Evolutionary conservation across 163 green algal species (phyloP).

Genomic region (Chlorella variabilis): DNA sequence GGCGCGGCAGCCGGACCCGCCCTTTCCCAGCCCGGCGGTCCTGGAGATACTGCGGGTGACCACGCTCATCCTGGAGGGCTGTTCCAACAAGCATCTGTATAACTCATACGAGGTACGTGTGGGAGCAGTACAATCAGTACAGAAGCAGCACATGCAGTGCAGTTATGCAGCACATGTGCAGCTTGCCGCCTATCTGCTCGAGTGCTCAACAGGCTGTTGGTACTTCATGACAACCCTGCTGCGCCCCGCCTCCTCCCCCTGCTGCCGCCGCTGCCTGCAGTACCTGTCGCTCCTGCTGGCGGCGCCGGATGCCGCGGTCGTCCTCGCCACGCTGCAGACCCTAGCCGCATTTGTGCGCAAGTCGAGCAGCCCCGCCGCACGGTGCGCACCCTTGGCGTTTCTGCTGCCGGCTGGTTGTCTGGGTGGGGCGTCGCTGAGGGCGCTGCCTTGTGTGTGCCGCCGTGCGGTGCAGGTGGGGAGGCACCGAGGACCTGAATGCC

Average conservation of each 20-base stretch:
- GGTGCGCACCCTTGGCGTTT: slow-evolving; percentile 16
- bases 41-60: slow-evolving; percentile 81
- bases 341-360: slow-evolving; percentile 67
- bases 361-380: slow-evolving; percentile 42
- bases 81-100: slow-evolving; percentile 93
- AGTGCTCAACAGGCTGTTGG: no score
- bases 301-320: slow-evolving; percentile 66
- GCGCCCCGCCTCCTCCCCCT: no score
- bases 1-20: slow-evolving; percentile 16
- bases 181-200: no score
- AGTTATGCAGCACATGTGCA: no score
- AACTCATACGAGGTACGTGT: slow-evolving; percentile 80
- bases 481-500: slow-evolving; percentile 63
- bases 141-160: no score
- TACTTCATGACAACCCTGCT: no score
- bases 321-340: slow-evolving; percentile 69
- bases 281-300: slow-evolving; percentile 81
- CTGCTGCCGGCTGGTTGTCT: no score
- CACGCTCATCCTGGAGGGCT: slow-evolving; percentile 88
- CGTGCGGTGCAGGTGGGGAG: slow-evolving; percentile 61
- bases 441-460: background rate
- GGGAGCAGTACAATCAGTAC: background rate
- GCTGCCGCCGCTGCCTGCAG: slow-evolving; percentile 53
- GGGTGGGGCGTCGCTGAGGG: no score
- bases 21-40: slow-evolving; percentile 64